phyloP scores from a whole-genome alignment of 2,329 filamentous ascomycete species.

The Alternaria rosae region DNA sequence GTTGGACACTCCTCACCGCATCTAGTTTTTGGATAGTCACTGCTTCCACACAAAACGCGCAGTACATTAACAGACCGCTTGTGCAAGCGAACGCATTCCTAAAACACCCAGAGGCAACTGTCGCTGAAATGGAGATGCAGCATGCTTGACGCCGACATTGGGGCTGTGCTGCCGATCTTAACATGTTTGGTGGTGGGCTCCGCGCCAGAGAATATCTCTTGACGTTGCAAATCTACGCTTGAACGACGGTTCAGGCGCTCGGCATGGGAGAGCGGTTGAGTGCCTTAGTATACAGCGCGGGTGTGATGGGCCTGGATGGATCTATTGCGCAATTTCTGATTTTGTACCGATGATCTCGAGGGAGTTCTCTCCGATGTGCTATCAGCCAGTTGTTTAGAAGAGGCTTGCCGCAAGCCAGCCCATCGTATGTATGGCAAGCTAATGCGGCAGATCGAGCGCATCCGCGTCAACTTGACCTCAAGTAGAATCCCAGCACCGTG shows the following conservation, averaged over 20 bases:
- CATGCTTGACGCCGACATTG: not conserved
- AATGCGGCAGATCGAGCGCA: slow-evolving; percentile 1
- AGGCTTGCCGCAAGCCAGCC: not conserved
- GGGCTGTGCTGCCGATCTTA: slow-evolving; percentile 6
- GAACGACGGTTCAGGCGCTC: not conserved
- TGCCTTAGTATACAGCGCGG: not conserved
- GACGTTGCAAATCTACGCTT: not conserved
- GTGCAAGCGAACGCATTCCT: not conserved
- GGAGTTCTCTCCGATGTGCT: slow-evolving; percentile 3
- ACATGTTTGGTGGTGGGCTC: not conserved
- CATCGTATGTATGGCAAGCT: not conserved
- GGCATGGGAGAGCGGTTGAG: not conserved
- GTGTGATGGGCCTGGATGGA: not conserved
- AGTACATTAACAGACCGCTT: not conserved
- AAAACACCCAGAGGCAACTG: not conserved
- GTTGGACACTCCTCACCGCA: not conserved
- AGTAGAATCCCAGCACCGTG: not conserved
- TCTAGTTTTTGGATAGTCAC: not conserved
- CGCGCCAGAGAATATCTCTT: not conserved
- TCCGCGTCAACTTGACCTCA: not conserved
- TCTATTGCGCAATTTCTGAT: not conserved
- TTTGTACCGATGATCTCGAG: not conserved
- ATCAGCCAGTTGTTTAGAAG: slow-evolving; percentile 1
- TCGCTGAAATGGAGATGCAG: not conserved
- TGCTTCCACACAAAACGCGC: not conserved